Conservation (phyloP, 768 basidiomycete species). For the Hortiboletus campestris region DNA sequence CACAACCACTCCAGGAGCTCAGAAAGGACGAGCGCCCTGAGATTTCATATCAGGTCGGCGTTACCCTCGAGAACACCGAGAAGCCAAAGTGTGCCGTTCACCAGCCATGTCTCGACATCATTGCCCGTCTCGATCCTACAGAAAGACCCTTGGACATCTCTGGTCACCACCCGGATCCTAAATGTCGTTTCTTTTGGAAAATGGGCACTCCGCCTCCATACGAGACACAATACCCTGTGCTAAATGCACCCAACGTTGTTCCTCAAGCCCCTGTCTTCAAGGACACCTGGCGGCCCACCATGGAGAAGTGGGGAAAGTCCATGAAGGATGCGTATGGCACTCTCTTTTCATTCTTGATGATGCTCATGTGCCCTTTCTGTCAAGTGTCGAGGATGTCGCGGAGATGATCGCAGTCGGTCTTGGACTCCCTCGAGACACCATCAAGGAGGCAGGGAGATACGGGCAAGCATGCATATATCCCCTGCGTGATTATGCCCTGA, state of each 20-base stretch:
- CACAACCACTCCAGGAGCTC: conserved; percentile 60
- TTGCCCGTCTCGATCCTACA: conserved; percentile 66
- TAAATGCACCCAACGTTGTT: conserved; percentile 81
- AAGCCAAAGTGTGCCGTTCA: conserved; percentile 84
- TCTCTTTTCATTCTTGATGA: conserved; percentile 1
- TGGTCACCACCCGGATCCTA: conserved; percentile 84
- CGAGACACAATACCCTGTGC: conserved; percentile 68
- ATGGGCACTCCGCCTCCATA: conserved; percentile 78
- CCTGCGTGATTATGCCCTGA: background rate
- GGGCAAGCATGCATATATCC: conserved; percentile 49
- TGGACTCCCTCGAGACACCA: conserved; percentile 64
- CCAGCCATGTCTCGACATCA: conserved; percentile 79
- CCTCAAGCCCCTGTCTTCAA: conserved; percentile 60
- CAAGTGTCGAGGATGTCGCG: conserved; percentile 80
- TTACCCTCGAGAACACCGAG: conserved; percentile 96
- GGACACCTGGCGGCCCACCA: conserved; percentile 63
- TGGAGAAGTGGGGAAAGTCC: conserved; percentile 83
- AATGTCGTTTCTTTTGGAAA: conserved; percentile 92
- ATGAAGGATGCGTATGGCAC: conserved; percentile 82
- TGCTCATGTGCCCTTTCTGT: background rate
- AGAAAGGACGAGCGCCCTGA: conserved; percentile 82
- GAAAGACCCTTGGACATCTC: conserved; percentile 86
- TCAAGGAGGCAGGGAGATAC: conserved; percentile 79
- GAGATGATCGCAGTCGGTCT: conserved; percentile 87
- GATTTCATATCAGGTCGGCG: conserved; percentile 87